Percentiles rank a stretch among this genome's conserved stretches.
phyloP scores from a whole-genome alignment of 768 basidiomycete genomes.

The Lentinula detonsa region DNA sequence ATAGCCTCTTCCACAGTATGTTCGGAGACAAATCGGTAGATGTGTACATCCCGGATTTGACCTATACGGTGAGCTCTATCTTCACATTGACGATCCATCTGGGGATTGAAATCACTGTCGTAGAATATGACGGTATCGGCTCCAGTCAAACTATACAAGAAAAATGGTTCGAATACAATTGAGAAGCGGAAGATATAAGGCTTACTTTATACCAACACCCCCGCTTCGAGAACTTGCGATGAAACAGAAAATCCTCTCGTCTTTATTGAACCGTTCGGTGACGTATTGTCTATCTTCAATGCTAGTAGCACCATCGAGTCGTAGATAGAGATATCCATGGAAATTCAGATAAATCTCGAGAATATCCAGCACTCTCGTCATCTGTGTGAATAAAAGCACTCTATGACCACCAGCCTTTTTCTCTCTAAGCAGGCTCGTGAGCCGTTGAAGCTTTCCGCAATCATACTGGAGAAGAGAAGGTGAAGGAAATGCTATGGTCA shows the following conservation, averaged over 20 bases:
- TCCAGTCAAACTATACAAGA: conserved; percentile 56
- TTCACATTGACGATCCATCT: conserved; percentile 97
- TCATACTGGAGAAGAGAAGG: conserved; percentile 88
- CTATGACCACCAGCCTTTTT: conserved; percentile 87
- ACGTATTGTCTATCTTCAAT: conserved; percentile 92
- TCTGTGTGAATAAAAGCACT: conserved; percentile 93
- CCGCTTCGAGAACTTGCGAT: conserved; percentile 78
- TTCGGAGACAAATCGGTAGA: conserved; percentile 88
- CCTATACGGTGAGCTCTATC: conserved; percentile 98
- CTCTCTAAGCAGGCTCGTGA: conserved; percentile 73
- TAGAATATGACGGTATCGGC: conserved; percentile 98
- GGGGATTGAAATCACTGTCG: conserved; percentile 95
- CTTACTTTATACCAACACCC: conserved; percentile 93
- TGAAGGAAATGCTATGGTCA: conserved; percentile 92
- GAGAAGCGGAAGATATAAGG: conserved; percentile 9
- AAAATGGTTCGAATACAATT: conserved; percentile 12
- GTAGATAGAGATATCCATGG: conserved; percentile 88
- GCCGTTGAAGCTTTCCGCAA: conserved; percentile 89
- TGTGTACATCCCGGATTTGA: conserved; percentile 93
- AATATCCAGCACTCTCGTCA: conserved; percentile 92
- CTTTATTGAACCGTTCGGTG: conserved; percentile 84
- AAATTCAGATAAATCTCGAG: conserved; percentile 90
- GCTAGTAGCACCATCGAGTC: conserved; percentile 93
- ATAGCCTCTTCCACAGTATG: conserved; percentile 95
- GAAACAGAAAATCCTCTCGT: conserved; percentile 77